These are phyloP conservation scores for Medicago lupulina DNA, from an alignment of 306 rosid genomes.

Conservation along the genomic window DNA sequence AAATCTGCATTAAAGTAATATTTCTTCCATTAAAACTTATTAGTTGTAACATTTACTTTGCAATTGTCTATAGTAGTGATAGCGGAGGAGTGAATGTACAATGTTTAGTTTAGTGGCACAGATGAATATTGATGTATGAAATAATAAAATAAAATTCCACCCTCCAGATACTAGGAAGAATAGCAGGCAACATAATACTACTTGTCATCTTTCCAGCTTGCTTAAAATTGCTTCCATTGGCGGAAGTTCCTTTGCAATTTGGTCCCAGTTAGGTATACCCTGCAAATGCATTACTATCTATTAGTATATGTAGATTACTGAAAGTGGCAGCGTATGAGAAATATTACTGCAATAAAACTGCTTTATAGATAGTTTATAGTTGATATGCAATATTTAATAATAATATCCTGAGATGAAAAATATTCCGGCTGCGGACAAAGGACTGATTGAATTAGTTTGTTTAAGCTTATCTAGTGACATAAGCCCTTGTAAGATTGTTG, in stretches of 20 bases:
- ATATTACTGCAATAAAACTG: too few species aligned
- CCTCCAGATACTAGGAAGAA: conserved; percentile 7
- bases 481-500: not conserved
- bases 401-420: too few species aligned
- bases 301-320: not conserved
- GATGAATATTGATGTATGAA: conserved; percentile 10
- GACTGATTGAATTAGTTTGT: too few species aligned
- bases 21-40: not conserved
- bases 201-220: conserved; percentile 81
- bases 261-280: conserved; percentile 99
- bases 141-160: conserved; percentile 1
- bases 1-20: not conserved
- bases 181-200: conserved; percentile 6
- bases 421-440: too few species aligned
- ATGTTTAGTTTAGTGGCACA: conserved; percentile 6
- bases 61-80: conserved; percentile 5
- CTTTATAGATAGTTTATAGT: too few species aligned
- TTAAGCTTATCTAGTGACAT: not conserved
- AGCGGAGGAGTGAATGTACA: conserved; percentile 13
- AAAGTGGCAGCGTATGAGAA: not conserved
- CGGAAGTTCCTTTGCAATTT: conserved; percentile 86
- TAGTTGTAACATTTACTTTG: conserved; percentile 27
- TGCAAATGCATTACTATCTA: conserved; percentile 44
- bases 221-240: conserved; percentile 86
- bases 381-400: too few species aligned